Evolutionary conservation across 2,329 filamentous ascomycete genomes (phyloP), one percentile per base, ranked within the genome.

Genomic region (Fulvia fulva): DNA sequence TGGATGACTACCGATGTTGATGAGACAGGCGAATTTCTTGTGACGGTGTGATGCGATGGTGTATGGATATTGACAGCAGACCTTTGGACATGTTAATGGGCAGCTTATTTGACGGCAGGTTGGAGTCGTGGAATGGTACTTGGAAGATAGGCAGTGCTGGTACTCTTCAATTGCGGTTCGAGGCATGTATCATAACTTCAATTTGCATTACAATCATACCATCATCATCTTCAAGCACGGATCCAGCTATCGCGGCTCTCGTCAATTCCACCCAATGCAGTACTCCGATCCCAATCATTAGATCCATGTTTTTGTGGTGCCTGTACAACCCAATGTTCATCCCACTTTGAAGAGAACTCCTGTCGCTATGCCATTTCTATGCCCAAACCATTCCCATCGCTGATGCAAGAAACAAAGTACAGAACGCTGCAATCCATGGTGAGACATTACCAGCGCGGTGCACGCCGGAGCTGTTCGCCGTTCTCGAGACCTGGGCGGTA

Each of bases 351-450:
- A 46, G 19, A 34, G 54, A 56, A 41, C 49, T 28, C 28, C 32
- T 50, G 19, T 51, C 56, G 59, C 56, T 62, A 61, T 61, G 56
- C 50, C n/a, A n/a, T 37, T 50, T 37, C 45, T 51, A 58, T 60
- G 51, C 51, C 49, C 58, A 41, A 52, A 59, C 12, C 23, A 60
- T 32, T 37, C 47, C 53, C 16, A 57, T 50, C 46, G 58, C 54
- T 56, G 55, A 63, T 58, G 58, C 58, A 55, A 55, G 21, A 63
- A 61, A 55, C 32, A 52, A 55, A 60, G 60, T 57, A 53, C 47
- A 59, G 46, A 46, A 55, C 44, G 52, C 53, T 30, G 51, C 50
- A 53, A 52, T 21, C 60, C 54, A 57, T 7, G 55, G 19, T n/a
- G 32, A 9, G 9, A 37, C 16, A 21, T 32, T 28, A 9, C 45